Base-by-base conservation (phyloP, 345 rosid species). In the Garcia nutans region DNA sequence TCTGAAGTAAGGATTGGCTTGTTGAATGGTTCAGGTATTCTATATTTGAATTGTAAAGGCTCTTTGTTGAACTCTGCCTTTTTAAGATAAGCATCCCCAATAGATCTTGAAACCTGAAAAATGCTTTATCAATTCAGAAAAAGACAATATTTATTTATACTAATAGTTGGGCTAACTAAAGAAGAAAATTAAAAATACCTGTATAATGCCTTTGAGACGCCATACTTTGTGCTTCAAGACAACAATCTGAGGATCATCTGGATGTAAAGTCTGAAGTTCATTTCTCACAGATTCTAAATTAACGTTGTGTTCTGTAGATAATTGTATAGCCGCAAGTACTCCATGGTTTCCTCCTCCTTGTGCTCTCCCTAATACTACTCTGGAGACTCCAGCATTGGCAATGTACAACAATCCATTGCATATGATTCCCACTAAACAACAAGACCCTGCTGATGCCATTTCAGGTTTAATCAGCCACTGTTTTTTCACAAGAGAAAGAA, bases 151-250 rank as follows among this genome's bases (percentile, higher is more conserved):
- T 5, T 2, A 61, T 45, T 8, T 2, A 31, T 0, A 13, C 3
- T 37, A 22, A 44, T 2, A 44, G 37, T 20, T 28, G 5, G 22
- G 13, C 31, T 28, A 28, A 1, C 3, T 1, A 1, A 16, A n/a
- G 31, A n/a, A 22, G 64, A 42, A 59, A 68, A 56, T 1, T 44
- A 13, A 57, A 20, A 44, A 77, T 77, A 92, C 98, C 98, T 91
- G 95, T 68, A 92, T 89, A 62, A 92, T 71, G 62, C 97, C 97
- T 77, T 92, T 92, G 22, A 92, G 97, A 22, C 97, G 93, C 97
- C 98, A 92, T 59, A 83, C 84, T 41, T 74, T 79, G 81, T 92
- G 96, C 71, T 85, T 91, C 89, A 83, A 54, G 72, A 83, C 80
- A 37, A 90, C 92, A 62, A 91, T 90, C 65, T 82, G 80, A 0